Base-by-base conservation (phyloP, 192 early-diverging fungal genomes). In the Haplosporangium gracile region DNA sequence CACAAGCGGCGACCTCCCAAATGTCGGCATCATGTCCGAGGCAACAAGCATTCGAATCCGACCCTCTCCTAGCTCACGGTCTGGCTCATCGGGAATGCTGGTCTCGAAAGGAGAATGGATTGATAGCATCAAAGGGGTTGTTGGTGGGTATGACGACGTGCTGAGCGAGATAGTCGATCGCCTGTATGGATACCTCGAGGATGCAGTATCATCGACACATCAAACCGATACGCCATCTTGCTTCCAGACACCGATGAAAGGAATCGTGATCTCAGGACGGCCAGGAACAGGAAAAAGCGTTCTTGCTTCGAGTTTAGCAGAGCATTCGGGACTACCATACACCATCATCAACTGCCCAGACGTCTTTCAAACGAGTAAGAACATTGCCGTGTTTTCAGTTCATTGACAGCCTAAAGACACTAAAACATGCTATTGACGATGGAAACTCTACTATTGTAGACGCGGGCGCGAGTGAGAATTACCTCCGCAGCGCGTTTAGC, bases 241-340 rank as follows among this genome's bases (percentile, higher is more conserved):
- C 70, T 86, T 63, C 51, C 72, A 47, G n/a, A 60, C 49, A 16
- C 71, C 79, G 1, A 78, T 73, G 42, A 92, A 91, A 68, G 91
- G 91, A 9, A 79, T 89, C 32, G 40, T 91, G 43, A 57, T 92
- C 16, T 88, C 68, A 68, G 91, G 91, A 38, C 89, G 79, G 38
- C 91, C 91, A n/a, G 91, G 91, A 7, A 90, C 88, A 18, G 91
- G 91, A 43, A 92, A 92, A 78, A 92, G 90, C 39, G 77, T 71
- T 36, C 74, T 92, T 16, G 90, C 91, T 49, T 83, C 86, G 4
- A 47, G 78, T 60, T 71, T 92, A 40, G 88, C 90, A 22, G 79
- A 89, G 53, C 47, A 75, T 38, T 90, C 90, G 4, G 81, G 83
- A 42, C 75, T 92, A 16, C 91, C 89, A n/a, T 92, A 82, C 69